Conservation (phyloP, 306 rosid species). For the Urtica urens region DNA sequence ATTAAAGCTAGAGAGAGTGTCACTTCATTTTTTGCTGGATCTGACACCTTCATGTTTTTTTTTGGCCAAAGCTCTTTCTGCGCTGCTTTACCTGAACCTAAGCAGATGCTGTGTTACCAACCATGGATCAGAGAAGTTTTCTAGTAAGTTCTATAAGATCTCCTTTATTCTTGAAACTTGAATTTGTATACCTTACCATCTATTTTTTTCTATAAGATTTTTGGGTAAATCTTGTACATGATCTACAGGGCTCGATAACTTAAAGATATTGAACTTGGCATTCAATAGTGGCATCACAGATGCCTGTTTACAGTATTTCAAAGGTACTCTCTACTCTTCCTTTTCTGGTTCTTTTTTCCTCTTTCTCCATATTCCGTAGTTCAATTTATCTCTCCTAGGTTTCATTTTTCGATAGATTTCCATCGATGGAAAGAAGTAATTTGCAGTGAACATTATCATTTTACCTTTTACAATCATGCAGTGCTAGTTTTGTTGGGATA, state of each 20-base stretch:
- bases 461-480: no score
- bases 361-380: background rate
- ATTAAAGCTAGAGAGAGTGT: background rate
- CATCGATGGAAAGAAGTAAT: background rate
- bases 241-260: constrained; percentile 56
- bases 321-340: constrained; percentile 48
- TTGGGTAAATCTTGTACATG: constrained; percentile 5
- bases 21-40: constrained; percentile 7
- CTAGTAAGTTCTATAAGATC: constrained; percentile 49
- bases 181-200: no score
- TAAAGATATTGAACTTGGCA: constrained; percentile 72
- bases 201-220: background rate
- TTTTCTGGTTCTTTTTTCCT: background rate
- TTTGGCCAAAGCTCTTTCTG: constrained; percentile 56
- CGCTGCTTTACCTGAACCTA: constrained; percentile 64
- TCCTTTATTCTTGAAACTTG: no score
- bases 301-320: constrained; percentile 61
- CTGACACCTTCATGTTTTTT: constrained; percentile 18
- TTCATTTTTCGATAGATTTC: constrained; percentile 1
- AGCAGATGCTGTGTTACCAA: constrained; percentile 60
- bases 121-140: constrained; percentile 52
- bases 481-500: no score
- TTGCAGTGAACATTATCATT: background rate
- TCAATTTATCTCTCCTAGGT: background rate
- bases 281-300: constrained; percentile 58